Evolutionary conservation across 2,329 filamentous ascomycete genomes (phyloP).

Genomic region (Boeremia exigua): DNA sequence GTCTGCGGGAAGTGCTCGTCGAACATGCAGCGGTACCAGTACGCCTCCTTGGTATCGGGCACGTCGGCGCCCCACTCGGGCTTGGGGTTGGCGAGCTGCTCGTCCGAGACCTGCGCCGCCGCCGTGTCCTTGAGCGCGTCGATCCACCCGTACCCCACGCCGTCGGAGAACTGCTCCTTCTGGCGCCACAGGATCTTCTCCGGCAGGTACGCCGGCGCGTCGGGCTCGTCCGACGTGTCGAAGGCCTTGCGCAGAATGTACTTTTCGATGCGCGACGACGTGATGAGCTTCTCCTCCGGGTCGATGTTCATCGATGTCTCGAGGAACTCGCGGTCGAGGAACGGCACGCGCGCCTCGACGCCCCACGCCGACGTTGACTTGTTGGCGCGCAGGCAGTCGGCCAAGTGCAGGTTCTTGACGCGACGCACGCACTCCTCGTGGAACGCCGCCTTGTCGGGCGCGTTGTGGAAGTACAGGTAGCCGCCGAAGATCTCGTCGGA

Average conservation of each 20-base stretch:
- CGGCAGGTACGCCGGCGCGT: slow-evolving; percentile 84
- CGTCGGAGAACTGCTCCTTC: slow-evolving; percentile 99
- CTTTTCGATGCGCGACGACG: slow-evolving; percentile 87
- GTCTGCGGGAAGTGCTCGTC: slow-evolving; percentile 96
- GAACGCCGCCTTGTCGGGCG: slow-evolving; percentile 89
- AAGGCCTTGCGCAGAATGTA: slow-evolving; percentile 98
- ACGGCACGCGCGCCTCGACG: slow-evolving; percentile 95
- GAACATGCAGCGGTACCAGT: slow-evolving; percentile 98
- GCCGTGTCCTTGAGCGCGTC: slow-evolving; percentile 95
- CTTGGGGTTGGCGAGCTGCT: slow-evolving; percentile 99
- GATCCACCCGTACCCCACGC: slow-evolving; percentile 99
- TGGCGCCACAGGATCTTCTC: slow-evolving; percentile 96
- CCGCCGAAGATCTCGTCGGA: slow-evolving; percentile 98
- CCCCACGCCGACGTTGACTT: slow-evolving; percentile 99
- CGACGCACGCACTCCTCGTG: slow-evolving; percentile 93
- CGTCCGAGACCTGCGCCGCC: slow-evolving; percentile 86
- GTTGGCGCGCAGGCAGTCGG: slow-evolving; percentile 98
- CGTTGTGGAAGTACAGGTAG: slow-evolving; percentile 97
- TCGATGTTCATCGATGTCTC: slow-evolving; percentile 93
- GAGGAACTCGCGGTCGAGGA: slow-evolving; percentile 97
- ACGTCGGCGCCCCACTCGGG: slow-evolving; percentile 92
- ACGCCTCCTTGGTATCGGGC: slow-evolving; percentile 96
- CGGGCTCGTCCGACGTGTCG: slow-evolving; percentile 87
- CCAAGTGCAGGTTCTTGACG: slow-evolving; percentile 93
- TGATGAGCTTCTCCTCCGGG: slow-evolving; percentile 86